Percentiles rank a stretch among this genome's conserved stretches.
phyloP scores from a whole-genome alignment of 2,329 filamentous ascomycete species.

The Pseudopyrenochaeta lycopersici region DNA sequence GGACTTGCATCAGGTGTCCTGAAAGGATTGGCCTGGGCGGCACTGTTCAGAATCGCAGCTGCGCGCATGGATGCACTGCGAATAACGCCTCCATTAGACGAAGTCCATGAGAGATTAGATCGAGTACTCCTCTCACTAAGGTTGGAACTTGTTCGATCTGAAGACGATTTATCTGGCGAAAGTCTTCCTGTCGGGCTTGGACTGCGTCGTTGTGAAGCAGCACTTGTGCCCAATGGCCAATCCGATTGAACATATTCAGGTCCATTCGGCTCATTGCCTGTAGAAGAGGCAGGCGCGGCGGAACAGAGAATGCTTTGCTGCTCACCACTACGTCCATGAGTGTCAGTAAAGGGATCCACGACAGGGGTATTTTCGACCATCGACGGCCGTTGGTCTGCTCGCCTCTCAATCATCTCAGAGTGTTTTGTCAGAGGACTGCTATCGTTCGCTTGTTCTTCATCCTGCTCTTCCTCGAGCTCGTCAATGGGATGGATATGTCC shows the following conservation, averaged over 20 bases:
- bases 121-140: constrained; percentile 62
- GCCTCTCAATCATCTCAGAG: constrained; percentile 37
- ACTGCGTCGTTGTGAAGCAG: constrained; percentile 19
- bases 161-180: constrained; percentile 58
- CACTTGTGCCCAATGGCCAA: constrained; percentile 23
- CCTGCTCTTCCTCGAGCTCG: constrained; percentile 65
- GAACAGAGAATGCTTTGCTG: constrained; percentile 35
- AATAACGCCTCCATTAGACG: constrained; percentile 50
- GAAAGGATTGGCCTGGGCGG: constrained; percentile 40
- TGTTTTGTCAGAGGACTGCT: constrained; percentile 18
- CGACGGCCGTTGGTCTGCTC: constrained; percentile 23
- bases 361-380: constrained; percentile 41
- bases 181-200: constrained; percentile 43
- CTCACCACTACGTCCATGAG: constrained; percentile 37
- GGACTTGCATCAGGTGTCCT: constrained; percentile 44
- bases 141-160: constrained; percentile 63
- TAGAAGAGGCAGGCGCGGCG: constrained; percentile 26
- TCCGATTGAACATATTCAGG: constrained; percentile 5
- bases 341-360: constrained; percentile 55
- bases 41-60: constrained; percentile 48
- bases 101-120: constrained; percentile 55
- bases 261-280: constrained; percentile 17
- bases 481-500: constrained; percentile 70
- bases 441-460: constrained; percentile 26
- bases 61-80: constrained; percentile 58